These are phyloP conservation scores for Hibiscus trionum DNA, from an alignment of 345 rosid species.

Conservation along the genomic window DNA sequence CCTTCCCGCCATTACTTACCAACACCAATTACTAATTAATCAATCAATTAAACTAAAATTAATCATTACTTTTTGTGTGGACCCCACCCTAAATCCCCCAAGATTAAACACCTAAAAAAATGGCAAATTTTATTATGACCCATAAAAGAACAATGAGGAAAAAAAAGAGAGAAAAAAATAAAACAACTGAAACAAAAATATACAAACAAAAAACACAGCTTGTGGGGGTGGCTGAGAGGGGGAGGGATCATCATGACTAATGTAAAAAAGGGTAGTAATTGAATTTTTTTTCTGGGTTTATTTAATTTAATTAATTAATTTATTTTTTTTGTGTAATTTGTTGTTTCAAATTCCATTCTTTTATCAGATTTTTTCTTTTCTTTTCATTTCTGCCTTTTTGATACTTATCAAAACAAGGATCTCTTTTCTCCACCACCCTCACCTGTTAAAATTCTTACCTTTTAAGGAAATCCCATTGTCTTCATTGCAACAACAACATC, in stretches of 20 bases:
- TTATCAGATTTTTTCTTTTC: not conserved
- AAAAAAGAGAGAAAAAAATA: not conserved
- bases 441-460: constrained; percentile 4
- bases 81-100: not conserved
- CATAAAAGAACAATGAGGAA: not conserved
- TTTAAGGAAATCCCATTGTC: not conserved
- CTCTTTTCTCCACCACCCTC: constrained; percentile 16
- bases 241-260: constrained; percentile 14
- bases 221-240: constrained; percentile 8
- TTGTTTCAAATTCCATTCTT: not conserved
- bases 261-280: constrained; percentile 34
- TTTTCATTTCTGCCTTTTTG: constrained; percentile 37
- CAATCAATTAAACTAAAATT: not conserved
- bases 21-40: not conserved
- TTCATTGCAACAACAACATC: constrained; percentile 11
- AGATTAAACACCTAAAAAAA: constrained; percentile 6
- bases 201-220: constrained; percentile 7
- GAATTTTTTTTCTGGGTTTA: constrained; percentile 15
- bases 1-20: constrained; percentile 14
- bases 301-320: not conserved
- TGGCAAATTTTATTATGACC: constrained; percentile 2
- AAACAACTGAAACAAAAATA: not conserved
- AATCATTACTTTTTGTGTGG: not conserved
- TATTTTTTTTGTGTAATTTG: not conserved
- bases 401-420: constrained; percentile 20